Percentiles rank a stretch among this genome's conserved stretches.
phyloP scores from a whole-genome alignment of 495 filamentous ascomycete species.

The Tuber indicum region DNA sequence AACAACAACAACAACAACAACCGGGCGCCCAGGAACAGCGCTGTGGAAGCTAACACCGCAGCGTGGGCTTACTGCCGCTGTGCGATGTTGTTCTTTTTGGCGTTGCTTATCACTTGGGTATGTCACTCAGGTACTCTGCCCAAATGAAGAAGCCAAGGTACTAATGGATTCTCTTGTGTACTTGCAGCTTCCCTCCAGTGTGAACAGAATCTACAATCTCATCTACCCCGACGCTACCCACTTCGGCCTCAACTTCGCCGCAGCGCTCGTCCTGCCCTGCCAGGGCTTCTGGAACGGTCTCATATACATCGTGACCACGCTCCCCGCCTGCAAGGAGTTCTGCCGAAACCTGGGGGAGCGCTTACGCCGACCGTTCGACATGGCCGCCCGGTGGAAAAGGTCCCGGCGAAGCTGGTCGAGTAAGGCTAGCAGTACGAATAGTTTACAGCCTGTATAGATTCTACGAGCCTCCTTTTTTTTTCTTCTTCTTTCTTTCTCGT shows the following conservation, averaged over 20 bases:
- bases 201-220: conserved; percentile 68
- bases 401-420: conserved; percentile 8
- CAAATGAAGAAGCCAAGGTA: neutral
- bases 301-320: conserved; percentile 65
- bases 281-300: conserved; percentile 85
- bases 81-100: conserved; percentile 77
- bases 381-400: neutral
- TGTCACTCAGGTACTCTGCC: conserved; percentile 9
- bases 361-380: conserved; percentile 10
- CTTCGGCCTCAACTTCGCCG: conserved; percentile 60
- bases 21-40: conserved; percentile 19
- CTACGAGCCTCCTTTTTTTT: neutral
- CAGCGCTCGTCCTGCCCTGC: conserved; percentile 68
- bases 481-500: neutral
- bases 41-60: conserved; percentile 51
- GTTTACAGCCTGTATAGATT: conserved; percentile 19
- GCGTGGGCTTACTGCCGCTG: conserved; percentile 78
- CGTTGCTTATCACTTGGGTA: conserved; percentile 75
- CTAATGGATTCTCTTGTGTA: conserved; percentile 10
- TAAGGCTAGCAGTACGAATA: conserved; percentile 27
- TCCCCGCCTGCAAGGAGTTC: conserved; percentile 38
- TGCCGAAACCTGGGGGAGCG: conserved; percentile 19
- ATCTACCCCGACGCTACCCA: conserved; percentile 50
- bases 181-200: conserved; percentile 61
- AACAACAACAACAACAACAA: neutral